Evolutionary conservation across 345 rosid genomes (phyloP), one percentile per base, ranked within the genome.

Genomic region (Firmiana major): DNA sequence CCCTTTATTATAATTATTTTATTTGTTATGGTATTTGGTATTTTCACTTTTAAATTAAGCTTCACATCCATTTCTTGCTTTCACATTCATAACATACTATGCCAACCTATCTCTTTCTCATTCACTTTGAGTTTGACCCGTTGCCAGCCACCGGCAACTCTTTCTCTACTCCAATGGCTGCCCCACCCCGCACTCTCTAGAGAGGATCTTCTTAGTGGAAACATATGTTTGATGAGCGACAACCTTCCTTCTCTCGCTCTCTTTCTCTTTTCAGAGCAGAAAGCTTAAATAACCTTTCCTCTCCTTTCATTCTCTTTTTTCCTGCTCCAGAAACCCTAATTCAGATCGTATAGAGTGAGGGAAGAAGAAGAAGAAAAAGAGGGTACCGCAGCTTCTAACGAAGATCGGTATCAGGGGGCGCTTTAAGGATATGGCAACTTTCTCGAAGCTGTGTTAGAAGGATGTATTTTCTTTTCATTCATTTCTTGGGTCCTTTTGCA

Each of bases 111-210:
- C 84, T 69, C 81, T 73, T 38, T 85, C 84, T 8, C 71, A 79
- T 78, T 85, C 89, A 80, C 53, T 89, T 88, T 89, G 97, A 91
- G 88, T 88, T 90, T 88, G 98, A 91, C 97, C 93, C 87, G 85
- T 85, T 80, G 93, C 93, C 98, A 85, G 88, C 94, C 90, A 90
- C 87, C 90, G 83, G 81, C 89, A 86, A 76, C 82, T 80, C 89
- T 81, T 72, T 82, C 83, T 79, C 79, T 76, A 13, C 79, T 77
- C 87, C 85, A 80, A 83, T 83, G 85, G 84, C 67, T 89, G 78
- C 91, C 86, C 88, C 88, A 85, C 87, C 80, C 77, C 78, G 79
- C 86, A 71, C 82, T 80, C 86, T 78, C 75, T 80, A 54, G 66
- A 60, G 58, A 80, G 80, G 84, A 83, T 87, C 87, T 77, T 85